Evolutionary conservation across 176 grass and related monocot species (phyloP), one percentile per base, ranked within the genome.

Genomic region (Coix lacrymajobi): DNA sequence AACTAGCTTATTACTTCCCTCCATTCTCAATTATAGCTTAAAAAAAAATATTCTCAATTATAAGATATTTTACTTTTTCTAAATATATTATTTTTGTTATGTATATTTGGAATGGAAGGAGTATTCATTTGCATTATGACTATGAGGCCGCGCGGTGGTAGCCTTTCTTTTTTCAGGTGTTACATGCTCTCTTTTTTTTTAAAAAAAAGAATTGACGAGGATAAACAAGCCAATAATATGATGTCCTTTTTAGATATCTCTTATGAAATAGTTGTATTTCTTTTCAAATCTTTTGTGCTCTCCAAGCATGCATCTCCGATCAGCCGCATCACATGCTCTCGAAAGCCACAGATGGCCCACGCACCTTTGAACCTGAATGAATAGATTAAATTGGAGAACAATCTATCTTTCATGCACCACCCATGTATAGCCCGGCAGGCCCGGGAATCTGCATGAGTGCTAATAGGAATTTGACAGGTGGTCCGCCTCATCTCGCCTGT

Each of bases 241-340:
- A 28, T 57, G 66, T 73, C 30, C 52, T 51, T 77, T 87, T 62
- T 38, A 20, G 49, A 77, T 39, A 70, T 60, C 64, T 71, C 38
- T 69, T 3, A 63, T 64, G 8, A 73, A 49, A 77, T 16, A 12
- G 8, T 66, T 40, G 70, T 17, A 2, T 49, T 67, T 77, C 14
- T 62, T 49, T 71, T 36, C n/a, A n/a, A n/a, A 22, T 62, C 62
- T 88, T 83, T 84, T 88, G 60, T 79, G 77, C 71, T 75, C 22
- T 16, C 62, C 51, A 62, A 79, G 61, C 61, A 66, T 80, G 82
- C 85, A 82, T 48, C 49, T 43, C 62, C 82, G 77, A 89, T 76
- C 51, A 62, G 77, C 87, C 82, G 87, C 88, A 90, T 90, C 84
- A 76, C 88, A 86, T 86, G 73, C 77, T 71, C 14, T 68, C 12